phyloP scores from a whole-genome alignment of 2,329 filamentous ascomycete species.

The Phyllosticta capitalensis region DNA sequence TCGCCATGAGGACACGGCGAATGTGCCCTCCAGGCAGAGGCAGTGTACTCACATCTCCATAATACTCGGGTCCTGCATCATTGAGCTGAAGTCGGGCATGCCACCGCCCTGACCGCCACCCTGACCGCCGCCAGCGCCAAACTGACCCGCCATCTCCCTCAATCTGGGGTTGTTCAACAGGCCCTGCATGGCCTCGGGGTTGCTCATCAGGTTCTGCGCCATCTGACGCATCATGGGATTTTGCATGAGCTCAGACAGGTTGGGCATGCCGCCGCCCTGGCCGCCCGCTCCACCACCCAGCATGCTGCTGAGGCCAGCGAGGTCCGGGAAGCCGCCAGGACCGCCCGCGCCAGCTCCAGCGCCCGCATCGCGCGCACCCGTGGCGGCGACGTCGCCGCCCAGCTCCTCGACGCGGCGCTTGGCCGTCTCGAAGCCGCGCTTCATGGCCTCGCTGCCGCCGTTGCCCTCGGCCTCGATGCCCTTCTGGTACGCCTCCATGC shows the following conservation, averaged over 20 bases:
- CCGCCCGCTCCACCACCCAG: constrained; percentile 48
- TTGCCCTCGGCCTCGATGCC: constrained; percentile 92
- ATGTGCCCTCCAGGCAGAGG: not conserved
- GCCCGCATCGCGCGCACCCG: constrained; percentile 19
- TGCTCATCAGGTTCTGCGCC: constrained; percentile 96
- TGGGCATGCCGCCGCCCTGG: constrained; percentile 71
- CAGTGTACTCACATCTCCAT: constrained; percentile 71
- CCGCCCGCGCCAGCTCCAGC: constrained; percentile 23
- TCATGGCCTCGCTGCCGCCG: constrained; percentile 94
- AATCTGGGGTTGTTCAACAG: constrained; percentile 90
- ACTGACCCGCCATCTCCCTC: constrained; percentile 75
- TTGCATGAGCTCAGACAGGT: constrained; percentile 78
- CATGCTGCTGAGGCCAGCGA: constrained; percentile 34
- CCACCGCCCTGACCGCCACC: constrained; percentile 49
- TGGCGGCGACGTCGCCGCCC: constrained; percentile 44
- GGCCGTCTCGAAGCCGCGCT: constrained; percentile 90
- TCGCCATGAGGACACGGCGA: no score
- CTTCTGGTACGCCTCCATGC: constrained; percentile 88
- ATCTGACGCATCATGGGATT: constrained; percentile 98
- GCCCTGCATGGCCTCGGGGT: constrained; percentile 84
- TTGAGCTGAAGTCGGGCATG: constrained; percentile 73
- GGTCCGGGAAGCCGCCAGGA: constrained; percentile 35
- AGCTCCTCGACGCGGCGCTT: constrained; percentile 80
- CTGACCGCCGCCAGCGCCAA: constrained; percentile 45
- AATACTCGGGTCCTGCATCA: constrained; percentile 90